Evolutionary conservation across 345 rosid genomes (phyloP).

Genomic region (Turritis glabra): DNA sequence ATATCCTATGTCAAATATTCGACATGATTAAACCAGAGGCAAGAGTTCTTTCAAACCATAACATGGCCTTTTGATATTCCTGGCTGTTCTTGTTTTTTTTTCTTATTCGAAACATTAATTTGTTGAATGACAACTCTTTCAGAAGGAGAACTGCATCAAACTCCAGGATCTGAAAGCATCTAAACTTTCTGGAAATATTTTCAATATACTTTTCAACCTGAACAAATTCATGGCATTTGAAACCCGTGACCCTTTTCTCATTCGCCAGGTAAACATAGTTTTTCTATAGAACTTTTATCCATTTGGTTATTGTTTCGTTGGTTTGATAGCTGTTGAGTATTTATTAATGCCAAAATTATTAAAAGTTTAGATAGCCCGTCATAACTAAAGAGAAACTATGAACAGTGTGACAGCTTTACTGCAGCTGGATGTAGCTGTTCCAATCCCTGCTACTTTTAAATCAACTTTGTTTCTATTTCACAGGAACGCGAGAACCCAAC

Average conservation of each 20-base stretch:
- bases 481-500: slow-evolving; percentile 72
- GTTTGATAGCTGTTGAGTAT: neutral
- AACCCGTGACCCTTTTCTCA: slow-evolving; percentile 75
- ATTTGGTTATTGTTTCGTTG: neutral
- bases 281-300: neutral
- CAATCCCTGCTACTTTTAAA: neutral
- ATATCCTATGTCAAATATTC: slow-evolving; percentile 81
- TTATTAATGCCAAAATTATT: neutral
- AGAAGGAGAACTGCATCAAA: slow-evolving; percentile 62
- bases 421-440: neutral
- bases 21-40: slow-evolving; percentile 91
- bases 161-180: slow-evolving; percentile 62
- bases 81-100: neutral
- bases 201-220: slow-evolving; percentile 86
- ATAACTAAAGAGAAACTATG: neutral
- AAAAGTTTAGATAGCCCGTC: neutral
- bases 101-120: neutral
- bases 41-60: neutral
- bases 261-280: slow-evolving; percentile 61
- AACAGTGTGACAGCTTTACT: neutral
- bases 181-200: slow-evolving; percentile 78
- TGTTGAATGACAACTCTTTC: slow-evolving; percentile 16
- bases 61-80: neutral
- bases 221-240: slow-evolving; percentile 83
- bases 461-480: neutral